These are phyloP conservation scores for Grosmannia serpens DNA, from an alignment of 2,329 filamentous ascomycete genomes.

Conservation along the genomic window DNA sequence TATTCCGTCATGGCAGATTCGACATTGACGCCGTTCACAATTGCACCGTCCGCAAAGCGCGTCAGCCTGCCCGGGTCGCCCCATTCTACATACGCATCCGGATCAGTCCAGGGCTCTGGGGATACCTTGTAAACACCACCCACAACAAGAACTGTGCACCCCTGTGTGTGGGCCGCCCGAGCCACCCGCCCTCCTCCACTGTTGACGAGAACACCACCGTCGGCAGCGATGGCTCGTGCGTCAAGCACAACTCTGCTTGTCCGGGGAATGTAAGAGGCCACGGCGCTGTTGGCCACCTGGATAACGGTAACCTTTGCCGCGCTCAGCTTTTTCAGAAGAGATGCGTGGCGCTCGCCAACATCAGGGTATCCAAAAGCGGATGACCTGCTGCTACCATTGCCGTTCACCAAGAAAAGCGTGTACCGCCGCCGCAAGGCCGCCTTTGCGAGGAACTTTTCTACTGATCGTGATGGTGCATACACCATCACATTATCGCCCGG, in stretches of 20 bases:
- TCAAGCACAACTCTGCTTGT: slow-evolving; percentile 92
- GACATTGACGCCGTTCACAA: slow-evolving; percentile 68
- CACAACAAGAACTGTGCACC: slow-evolving; percentile 77
- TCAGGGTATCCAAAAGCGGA: slow-evolving; percentile 1
- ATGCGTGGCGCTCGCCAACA: slow-evolving; percentile 24
- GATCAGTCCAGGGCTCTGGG: slow-evolving; percentile 76
- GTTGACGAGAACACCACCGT: slow-evolving; percentile 75
- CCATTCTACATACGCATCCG: slow-evolving; percentile 74
- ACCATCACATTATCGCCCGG: slow-evolving; percentile 87
- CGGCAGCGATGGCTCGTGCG: slow-evolving; percentile 76
- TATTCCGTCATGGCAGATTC: slow-evolving; percentile 75
- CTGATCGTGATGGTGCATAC: slow-evolving; percentile 72
- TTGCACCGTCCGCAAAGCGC: slow-evolving; percentile 64
- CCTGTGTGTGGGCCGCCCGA: slow-evolving; percentile 69
- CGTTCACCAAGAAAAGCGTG: slow-evolving; percentile 64
- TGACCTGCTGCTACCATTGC: slow-evolving; percentile 17
- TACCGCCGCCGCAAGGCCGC: slow-evolving; percentile 86
- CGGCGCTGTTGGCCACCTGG: slow-evolving; percentile 69
- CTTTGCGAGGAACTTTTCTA: slow-evolving; percentile 79
- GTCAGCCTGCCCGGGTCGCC: slow-evolving; percentile 70
- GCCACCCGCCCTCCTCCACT: slow-evolving; percentile 77
- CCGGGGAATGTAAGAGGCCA: slow-evolving; percentile 88
- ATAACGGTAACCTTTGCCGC: slow-evolving; percentile 72
- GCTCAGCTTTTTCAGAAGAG: slow-evolving; percentile 66
- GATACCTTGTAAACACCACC: slow-evolving; percentile 90